Conservation (phyloP, 768 basidiomycete species). For the Termitomyces titanicus region DNA sequence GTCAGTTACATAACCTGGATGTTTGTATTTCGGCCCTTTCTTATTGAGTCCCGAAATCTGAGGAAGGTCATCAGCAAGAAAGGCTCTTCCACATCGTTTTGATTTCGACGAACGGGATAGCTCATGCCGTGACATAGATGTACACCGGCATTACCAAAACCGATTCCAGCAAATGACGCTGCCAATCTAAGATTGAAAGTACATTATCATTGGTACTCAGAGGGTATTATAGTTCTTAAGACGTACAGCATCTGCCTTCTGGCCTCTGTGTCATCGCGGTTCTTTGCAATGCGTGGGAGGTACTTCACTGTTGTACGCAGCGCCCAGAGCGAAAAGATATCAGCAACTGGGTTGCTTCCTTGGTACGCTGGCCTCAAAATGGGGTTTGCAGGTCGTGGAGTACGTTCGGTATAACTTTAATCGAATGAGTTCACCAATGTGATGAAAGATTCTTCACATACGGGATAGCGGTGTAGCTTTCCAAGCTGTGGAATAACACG, state of each 20-base stretch:
- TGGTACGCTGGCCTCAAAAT: slow-evolving; percentile 90
- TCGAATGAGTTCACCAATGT: not conserved
- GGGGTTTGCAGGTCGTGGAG: slow-evolving; percentile 86
- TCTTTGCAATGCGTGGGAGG: slow-evolving; percentile 81
- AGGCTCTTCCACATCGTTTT: not conserved
- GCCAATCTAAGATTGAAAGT: slow-evolving; percentile 55
- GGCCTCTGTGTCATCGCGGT: slow-evolving; percentile 77
- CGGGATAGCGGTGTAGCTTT: slow-evolving; percentile 94
- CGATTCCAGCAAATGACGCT: slow-evolving; percentile 92
- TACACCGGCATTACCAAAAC: slow-evolving; percentile 92
- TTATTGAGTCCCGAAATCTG: slow-evolving; percentile 95
- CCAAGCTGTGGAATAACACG: slow-evolving; percentile 93
- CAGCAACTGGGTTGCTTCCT: slow-evolving; percentile 90
- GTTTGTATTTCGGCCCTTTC: slow-evolving; percentile 87
- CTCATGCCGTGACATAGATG: slow-evolving; percentile 90
- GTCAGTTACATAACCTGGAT: slow-evolving; percentile 83
- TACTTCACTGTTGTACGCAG: slow-evolving; percentile 84
- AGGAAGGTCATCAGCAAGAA: not conserved
- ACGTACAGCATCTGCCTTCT: slow-evolving; percentile 84
- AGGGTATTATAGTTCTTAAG: not conserved
- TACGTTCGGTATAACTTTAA: slow-evolving; percentile 84
- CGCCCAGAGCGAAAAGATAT: slow-evolving; percentile 96
- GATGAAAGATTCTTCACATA: slow-evolving; percentile 38
- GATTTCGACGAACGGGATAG: slow-evolving; percentile 62
- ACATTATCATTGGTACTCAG: not conserved